Evolutionary conservation across 169 alveolate species (phyloP), one percentile per base, ranked within the genome.

Genomic region (Eimeria falciformis): DNA sequence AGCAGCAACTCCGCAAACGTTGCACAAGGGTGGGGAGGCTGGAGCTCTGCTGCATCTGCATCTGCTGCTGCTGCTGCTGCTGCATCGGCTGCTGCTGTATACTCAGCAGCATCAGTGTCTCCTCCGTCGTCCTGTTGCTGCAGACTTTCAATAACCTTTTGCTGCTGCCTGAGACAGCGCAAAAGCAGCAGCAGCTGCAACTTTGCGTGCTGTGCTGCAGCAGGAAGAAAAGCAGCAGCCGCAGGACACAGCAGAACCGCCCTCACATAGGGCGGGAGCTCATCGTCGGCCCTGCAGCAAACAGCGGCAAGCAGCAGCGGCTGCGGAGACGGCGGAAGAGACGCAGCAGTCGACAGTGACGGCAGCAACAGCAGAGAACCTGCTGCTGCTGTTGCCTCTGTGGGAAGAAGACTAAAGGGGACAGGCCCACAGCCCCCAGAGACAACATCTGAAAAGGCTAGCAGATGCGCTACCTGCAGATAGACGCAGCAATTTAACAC

Each of bases 301-400:
- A 75, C 66, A 5, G 92, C 53, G 0, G 92, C 92, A 12, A 87
- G 92, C 58, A 87, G 84, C 77, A 87, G 92, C 62, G 92, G 92
- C 66, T 45, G 81, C 18, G 92, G 85, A 21, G 92, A 55, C 45
- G 92, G 92, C n/a, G 92, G 92, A 23, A 87, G 77, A 17, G 53
- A 40, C 66, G 79, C 58, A n/a, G 92, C 92, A 21, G 71, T 23
- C 5, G 82, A 18, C 18, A 87, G 37, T 3, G 62, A 50, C 7
- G 92, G 92, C 75, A 87, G 78, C 21, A 82, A 58, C 29, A 53
- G 77, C 78, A 82, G 21, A 14, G 47, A 45, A 4, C 90, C 90
- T 17, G 90, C 78, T n/a, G 90, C 90, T 25, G 90, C 90, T 43
- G 45, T 37, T 11, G 45, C 71, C 68, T 79, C 88, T 9, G 88